These are phyloP conservation scores for Paracorniculantispora psalliotae DNA, from an alignment of 2,329 filamentous ascomycete species.

Conservation along the genomic window DNA sequence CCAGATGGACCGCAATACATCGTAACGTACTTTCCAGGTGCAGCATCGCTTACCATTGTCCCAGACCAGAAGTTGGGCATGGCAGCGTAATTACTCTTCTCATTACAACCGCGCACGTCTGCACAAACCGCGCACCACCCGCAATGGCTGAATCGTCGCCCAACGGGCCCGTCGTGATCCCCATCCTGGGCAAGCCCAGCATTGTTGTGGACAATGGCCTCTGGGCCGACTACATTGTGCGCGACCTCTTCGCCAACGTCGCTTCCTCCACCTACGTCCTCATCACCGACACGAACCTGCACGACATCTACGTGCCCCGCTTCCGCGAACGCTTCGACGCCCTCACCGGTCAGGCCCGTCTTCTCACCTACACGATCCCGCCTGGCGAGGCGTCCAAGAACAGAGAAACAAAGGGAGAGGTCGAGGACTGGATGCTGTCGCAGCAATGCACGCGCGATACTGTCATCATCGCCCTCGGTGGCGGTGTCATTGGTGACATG, in stretches of 20 bases:
- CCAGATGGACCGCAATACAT: not conserved
- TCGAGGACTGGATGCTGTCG: conserved; percentile 95
- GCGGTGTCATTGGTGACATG: conserved; percentile 96
- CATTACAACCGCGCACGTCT: not conserved
- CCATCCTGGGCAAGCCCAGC: conserved; percentile 81
- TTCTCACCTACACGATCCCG: conserved; percentile 80
- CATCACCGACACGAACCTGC: conserved; percentile 92
- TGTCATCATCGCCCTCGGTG: conserved; percentile 88
- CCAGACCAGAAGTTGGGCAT: not conserved
- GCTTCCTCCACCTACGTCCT: conserved; percentile 89
- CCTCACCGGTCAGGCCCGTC: conserved; percentile 43
- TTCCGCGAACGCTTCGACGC: conserved; percentile 51
- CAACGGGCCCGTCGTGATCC: conserved; percentile 53
- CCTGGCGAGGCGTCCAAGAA: conserved; percentile 94
- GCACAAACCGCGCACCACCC: too few species aligned
- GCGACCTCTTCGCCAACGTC: conserved; percentile 73
- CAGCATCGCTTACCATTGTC: not conserved
- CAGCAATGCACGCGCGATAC: conserved; percentile 93
- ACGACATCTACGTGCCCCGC: conserved; percentile 69
- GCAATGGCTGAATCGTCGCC: conserved; percentile 17
- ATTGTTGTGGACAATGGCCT: conserved; percentile 91
- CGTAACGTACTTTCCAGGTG: too few species aligned
- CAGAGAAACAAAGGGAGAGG: conserved; percentile 85
- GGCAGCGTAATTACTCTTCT: conserved; percentile 2
- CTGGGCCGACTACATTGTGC: conserved; percentile 75